Evolutionary conservation across 768 basidiomycete species (phyloP).

Genomic region (Termitomyces sp.): DNA sequence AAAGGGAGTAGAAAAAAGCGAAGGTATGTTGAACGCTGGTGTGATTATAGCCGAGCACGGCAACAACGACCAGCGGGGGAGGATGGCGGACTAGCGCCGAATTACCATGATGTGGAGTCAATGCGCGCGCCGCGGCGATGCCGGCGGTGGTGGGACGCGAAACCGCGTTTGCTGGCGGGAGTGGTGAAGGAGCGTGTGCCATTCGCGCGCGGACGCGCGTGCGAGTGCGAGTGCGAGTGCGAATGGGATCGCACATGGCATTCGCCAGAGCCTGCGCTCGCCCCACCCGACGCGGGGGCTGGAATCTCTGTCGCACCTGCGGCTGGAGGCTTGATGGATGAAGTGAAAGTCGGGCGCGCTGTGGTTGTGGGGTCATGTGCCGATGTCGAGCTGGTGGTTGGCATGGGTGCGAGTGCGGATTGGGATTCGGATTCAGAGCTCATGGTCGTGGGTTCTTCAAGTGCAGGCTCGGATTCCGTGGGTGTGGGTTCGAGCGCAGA

Average conservation of each 20-base stretch:
- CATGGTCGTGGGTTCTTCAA: not conserved
- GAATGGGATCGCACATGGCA: not conserved
- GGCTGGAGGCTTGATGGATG: not conserved
- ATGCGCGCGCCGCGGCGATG: not conserved
- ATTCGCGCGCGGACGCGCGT: not conserved
- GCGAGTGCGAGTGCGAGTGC: not conserved
- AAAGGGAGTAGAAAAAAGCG: not conserved
- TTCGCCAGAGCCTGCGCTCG: not conserved
- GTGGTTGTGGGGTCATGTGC: not conserved
- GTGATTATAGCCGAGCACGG: not conserved
- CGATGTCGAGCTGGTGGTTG: not conserved
- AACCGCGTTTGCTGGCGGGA: not conserved
- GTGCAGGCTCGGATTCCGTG: not conserved
- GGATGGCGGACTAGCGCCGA: not conserved
- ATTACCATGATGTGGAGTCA: constrained; percentile 4
- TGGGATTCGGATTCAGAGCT: not conserved
- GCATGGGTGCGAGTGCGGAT: not conserved
- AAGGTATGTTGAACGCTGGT: not conserved
- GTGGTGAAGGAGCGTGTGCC: not conserved
- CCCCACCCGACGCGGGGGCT: not conserved
- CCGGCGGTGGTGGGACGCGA: not conserved
- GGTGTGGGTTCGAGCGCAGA: not conserved
- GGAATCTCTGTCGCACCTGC: not conserved
- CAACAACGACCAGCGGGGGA: not conserved
- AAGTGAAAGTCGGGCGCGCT: not conserved